Percentiles rank a stretch among this genome's conserved stretches.
These are phyloP conservation scores for Rhododendron vialii DNA, from an alignment of 148 eudicot genomes.

Conservation along the genomic window DNA sequence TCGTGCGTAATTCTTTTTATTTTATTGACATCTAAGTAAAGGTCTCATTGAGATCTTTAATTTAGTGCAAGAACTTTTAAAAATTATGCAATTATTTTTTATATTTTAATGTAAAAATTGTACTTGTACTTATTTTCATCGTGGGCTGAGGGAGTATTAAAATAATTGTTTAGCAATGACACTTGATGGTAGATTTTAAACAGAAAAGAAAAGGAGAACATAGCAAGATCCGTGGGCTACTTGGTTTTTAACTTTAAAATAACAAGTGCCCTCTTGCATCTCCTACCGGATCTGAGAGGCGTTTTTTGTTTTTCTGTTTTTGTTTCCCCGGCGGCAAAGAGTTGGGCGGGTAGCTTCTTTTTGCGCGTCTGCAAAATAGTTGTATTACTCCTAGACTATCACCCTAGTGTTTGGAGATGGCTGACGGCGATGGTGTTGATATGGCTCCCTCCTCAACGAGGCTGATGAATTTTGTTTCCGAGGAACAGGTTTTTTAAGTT, in stretches of 20 bases:
- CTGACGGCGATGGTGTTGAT: constrained; percentile 45
- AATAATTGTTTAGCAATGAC: too few relatives aligned
- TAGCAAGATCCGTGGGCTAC: background rate
- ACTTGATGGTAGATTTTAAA: too few relatives aligned
- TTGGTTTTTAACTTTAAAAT: background rate
- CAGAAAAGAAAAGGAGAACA: background rate
- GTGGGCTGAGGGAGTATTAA: too few relatives aligned
- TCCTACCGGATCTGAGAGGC: background rate
- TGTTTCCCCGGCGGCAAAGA: background rate
- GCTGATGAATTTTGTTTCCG: constrained; percentile 83
- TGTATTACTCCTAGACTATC: too few relatives aligned
- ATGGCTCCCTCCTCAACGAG: constrained; percentile 36
- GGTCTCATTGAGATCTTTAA: too few relatives aligned
- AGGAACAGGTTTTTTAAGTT: constrained; percentile 50
- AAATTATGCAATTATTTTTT: too few relatives aligned
- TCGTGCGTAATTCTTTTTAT: too few relatives aligned
- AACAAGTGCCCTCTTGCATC: background rate
- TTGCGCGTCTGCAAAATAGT: background rate
- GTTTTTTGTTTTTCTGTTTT: background rate
- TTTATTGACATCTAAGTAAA: too few relatives aligned
- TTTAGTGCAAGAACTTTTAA: too few relatives aligned
- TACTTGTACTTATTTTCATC: too few relatives aligned
- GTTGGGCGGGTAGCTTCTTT: background rate
- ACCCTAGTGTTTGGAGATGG: constrained; percentile 32
- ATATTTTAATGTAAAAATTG: too few relatives aligned